Base-by-base conservation (phyloP, 176 grass and related monocot species). In the Carex pumila region DNA sequence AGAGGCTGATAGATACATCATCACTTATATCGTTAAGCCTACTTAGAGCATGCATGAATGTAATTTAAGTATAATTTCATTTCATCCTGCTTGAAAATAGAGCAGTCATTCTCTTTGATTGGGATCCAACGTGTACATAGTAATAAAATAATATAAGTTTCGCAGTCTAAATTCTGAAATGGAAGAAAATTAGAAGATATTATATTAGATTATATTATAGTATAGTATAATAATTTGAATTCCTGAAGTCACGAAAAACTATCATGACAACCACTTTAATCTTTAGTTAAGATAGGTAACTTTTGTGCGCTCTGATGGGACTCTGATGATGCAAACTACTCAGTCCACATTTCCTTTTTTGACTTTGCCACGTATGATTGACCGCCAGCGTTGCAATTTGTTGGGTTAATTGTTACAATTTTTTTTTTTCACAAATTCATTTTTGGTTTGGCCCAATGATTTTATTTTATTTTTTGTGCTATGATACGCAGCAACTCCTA, bases 311-410 rank as follows among this genome's bases (percentile, higher is more conserved):
- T 72, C 69, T 71, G 68, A 71, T 71, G 18, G 69, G 37, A 39
- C 69, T 71, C 69, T 73, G 71, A 75, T 75, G 71, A 75, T 75
- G 71, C 71, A 75, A 75, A 75, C 71, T 45, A 2, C 36, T 75
- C 49, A 29, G 22, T 75, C 47, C 45, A 73, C 70, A 73, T 73
- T 73, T 72, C 0, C 39, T 65, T 75, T 75, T 75, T 71, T 75
- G 71, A 54, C 71, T 25, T 53, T 54, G 71, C 12, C 0, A 21
- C 18, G 6, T 62, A 22, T 11, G 60, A 8, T n/a, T 59, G 57
- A 60, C 57, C 57, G 0, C 57, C 57, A 19, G 17, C 15, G 17
- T 18, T 60, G 57, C 32, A 25, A 25, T 25, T 25, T 25, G 25
- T 25, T 25, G 25, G 25, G 25, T 25, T 25, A 25, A 25, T 25